These are phyloP conservation scores for Eimeria maxima DNA, from an alignment of 169 alveolate species.

Conservation along the genomic window DNA sequence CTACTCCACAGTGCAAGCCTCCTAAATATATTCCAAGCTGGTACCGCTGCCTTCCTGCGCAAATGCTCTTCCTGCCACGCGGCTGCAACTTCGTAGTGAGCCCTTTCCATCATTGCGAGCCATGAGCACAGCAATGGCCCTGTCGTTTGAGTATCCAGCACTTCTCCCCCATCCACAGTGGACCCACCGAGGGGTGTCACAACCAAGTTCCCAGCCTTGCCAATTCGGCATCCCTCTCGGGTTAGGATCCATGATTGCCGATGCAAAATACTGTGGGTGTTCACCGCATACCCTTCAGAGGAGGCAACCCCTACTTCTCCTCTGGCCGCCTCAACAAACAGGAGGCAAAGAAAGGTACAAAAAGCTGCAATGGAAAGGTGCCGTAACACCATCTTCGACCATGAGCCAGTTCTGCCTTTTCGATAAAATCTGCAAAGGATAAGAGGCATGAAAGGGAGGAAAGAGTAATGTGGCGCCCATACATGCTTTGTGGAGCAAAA, in stretches of 20 bases:
- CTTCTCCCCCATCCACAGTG: slow-evolving; percentile 26
- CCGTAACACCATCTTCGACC: neutral
- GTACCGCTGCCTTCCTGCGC: neutral
- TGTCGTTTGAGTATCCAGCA: slow-evolving; percentile 15
- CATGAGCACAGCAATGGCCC: slow-evolving; percentile 75
- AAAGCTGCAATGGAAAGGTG: neutral
- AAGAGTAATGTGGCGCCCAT: neutral
- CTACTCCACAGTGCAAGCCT: neutral
- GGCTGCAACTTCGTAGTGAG: slow-evolving; percentile 1
- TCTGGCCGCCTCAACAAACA: neutral
- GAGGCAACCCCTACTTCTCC: slow-evolving; percentile 34
- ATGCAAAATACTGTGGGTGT: neutral
- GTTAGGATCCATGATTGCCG: slow-evolving; percentile 29
- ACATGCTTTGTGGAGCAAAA: neutral
- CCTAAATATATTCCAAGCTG: slow-evolving; percentile 13
- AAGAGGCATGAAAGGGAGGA: neutral
- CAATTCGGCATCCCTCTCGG: slow-evolving; percentile 42
- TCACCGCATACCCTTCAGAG: neutral
- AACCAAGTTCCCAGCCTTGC: slow-evolving; percentile 42
- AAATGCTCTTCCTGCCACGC: slow-evolving; percentile 47
- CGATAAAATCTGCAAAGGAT: neutral
- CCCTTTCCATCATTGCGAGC: slow-evolving; percentile 36
- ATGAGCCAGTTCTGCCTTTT: neutral
- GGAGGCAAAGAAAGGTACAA: neutral
- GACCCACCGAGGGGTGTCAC: slow-evolving; percentile 57